phyloP scores from a whole-genome alignment of 2,329 filamentous ascomycete species.

The Colletotrichum sp. region DNA sequence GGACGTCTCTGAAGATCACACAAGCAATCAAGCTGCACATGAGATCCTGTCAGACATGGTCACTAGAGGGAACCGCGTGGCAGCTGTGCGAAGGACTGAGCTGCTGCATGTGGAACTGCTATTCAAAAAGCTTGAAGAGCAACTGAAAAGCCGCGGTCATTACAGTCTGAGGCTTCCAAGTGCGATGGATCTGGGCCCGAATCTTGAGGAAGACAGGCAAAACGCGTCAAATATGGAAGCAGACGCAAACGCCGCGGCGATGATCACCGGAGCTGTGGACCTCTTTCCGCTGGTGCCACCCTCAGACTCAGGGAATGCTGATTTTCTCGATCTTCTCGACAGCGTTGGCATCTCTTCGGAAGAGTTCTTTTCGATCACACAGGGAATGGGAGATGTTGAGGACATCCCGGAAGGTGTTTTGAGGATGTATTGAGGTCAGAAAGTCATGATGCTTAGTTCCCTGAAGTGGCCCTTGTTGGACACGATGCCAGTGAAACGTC shows the following conservation, averaged over 20 bases:
- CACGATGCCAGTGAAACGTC: neutral
- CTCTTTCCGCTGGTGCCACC: neutral
- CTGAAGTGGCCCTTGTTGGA: neutral
- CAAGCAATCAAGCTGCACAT: neutral
- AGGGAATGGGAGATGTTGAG: neutral
- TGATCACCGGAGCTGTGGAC: neutral
- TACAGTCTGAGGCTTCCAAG: neutral
- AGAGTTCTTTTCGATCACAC: neutral
- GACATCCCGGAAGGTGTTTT: neutral
- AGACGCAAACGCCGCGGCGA: neutral
- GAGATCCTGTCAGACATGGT: neutral
- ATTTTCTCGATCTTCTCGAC: neutral
- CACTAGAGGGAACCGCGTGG: neutral
- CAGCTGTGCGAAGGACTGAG: neutral
- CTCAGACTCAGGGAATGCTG: neutral
- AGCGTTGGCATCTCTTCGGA: neutral
- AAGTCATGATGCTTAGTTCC: rapidly evolving
- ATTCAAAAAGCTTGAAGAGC: neutral
- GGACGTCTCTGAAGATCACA: neutral
- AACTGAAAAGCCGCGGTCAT: neutral
- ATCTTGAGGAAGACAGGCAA: neutral
- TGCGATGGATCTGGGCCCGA: neutral
- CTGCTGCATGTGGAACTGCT: neutral
- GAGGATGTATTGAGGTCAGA: neutral
- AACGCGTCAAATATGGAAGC: neutral